A percentile compares a stretch with the other conserved stretches of the same genome.
phyloP scores from a whole-genome alignment of 2,329 filamentous ascomycete species.

The Pseudogymnoascus sp. region DNA sequence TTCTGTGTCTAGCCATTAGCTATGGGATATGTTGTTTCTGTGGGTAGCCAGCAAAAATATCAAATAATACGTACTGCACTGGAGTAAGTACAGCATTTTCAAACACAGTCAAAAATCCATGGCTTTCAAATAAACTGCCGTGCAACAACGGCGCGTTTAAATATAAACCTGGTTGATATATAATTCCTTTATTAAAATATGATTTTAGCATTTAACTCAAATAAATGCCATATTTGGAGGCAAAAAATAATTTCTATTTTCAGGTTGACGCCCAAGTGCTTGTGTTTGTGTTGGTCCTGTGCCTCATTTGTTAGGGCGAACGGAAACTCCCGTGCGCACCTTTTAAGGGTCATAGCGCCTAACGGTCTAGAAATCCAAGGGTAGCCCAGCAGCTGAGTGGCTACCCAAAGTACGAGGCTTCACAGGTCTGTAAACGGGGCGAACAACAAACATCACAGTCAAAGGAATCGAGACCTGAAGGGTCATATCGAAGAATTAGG shows the following conservation, averaged over 20 bases:
- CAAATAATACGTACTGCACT: not conserved
- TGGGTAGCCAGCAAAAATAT: constrained; percentile 2
- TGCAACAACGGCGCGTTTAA: not conserved
- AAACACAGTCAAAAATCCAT: not conserved
- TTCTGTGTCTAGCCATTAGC: not conserved
- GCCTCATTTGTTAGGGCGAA: not conserved
- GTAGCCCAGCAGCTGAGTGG: not conserved
- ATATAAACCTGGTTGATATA: not conserved
- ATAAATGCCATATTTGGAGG: not conserved
- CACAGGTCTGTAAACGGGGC: not conserved
- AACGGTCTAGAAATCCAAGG: constrained; percentile 1
- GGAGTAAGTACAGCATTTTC: not conserved
- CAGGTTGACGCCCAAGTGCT: not conserved
- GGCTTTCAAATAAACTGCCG: not conserved
- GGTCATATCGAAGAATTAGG: not conserved
- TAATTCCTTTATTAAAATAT: not conserved
- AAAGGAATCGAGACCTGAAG: constrained; percentile 5
- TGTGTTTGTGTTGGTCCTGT: not conserved
- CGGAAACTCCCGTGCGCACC: not conserved
- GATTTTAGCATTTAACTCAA: not conserved
- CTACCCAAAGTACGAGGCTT: constrained; percentile 5
- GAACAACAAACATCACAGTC: not conserved
- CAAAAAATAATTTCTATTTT: not conserved
- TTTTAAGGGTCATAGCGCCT: constrained; percentile 1
- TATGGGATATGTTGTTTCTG: not conserved